Base-by-base conservation (phyloP, 805 yeast genomes). In the Suhomyces xylopsoci region DNA sequence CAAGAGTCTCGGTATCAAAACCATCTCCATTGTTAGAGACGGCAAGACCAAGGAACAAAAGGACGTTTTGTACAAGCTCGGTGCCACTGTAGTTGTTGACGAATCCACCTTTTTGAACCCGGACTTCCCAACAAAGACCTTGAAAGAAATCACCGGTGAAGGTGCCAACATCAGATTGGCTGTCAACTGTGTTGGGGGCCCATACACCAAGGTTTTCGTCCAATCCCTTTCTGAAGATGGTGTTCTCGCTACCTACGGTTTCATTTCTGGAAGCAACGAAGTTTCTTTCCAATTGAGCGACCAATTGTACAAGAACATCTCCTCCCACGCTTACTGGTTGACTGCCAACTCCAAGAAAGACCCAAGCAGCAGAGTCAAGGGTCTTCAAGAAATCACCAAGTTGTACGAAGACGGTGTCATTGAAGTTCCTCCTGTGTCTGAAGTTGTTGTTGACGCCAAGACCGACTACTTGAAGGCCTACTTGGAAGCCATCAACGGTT, bases 321-420 rank as follows among this genome's bases (percentile, higher is more conserved):
- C 66, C 15, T 58, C 67, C 28, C 58, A 51, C 17, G 62, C 70
- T 15, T 70, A 66, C 59, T 70, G 74, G 74, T 59, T 70, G 44
- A 67, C 69, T 30, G 52, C 62, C 15, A 69, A 68, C 51, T 59
- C 57, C 44, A 47, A 48, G 22, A 43, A 32, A 3, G 40, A 87
- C 59, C 93, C 94, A 3, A 76, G 77, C 30, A 74, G 77, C 32
- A 87, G 87, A 65, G 74, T 76, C 41, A 71, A 74, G 3, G 80
- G 86, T n/a, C 74, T 88, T 28, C 56, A 71, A 7, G 81, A 76
- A 32, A 73, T 90, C 42, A 73, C 87, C 43, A 72, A 81, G 46
- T 70, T 87, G 58, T 86, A 85, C 67, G 73, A 83, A 49, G 62
- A 72, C 2, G 87, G 86, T n/a, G 76, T 81, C 50, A 66, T 88